phyloP scores from a whole-genome alignment of 2,329 filamentous ascomycete species.

The Incumbomyces lentus region DNA sequence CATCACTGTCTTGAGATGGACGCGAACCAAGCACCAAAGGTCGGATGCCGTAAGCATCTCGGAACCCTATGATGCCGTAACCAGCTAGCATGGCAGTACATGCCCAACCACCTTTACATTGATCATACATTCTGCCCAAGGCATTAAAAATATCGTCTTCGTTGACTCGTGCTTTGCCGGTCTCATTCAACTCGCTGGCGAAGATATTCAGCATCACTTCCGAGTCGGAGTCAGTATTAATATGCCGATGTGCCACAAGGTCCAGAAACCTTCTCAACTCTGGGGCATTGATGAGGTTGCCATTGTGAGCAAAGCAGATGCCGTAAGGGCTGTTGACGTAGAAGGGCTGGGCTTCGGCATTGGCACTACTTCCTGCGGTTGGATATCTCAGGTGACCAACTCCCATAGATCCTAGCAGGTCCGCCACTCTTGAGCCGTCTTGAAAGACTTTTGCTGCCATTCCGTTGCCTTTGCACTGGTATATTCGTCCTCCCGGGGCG shows the following conservation, averaged over 20 bases:
- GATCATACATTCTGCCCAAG: constrained; percentile 60
- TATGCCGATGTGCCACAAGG: constrained; percentile 67
- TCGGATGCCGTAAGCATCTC: constrained; percentile 71
- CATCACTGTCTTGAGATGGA: constrained; percentile 53
- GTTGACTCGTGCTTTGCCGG: constrained; percentile 71
- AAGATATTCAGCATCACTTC: constrained; percentile 85
- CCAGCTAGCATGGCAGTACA: constrained; percentile 72
- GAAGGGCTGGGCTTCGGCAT: constrained; percentile 83
- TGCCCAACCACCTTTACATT: constrained; percentile 65
- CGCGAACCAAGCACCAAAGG: constrained; percentile 71
- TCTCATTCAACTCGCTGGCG: constrained; percentile 69
- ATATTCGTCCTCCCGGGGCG: constrained; percentile 66
- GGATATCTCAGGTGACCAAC: constrained; percentile 81
- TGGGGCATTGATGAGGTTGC: constrained; percentile 73
- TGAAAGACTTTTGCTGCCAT: constrained; percentile 78
- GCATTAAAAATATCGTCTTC: constrained; percentile 65
- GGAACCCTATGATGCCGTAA: constrained; percentile 72
- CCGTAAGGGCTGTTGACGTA: constrained; percentile 84
- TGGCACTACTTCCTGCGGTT: constrained; percentile 72
- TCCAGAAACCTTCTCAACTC: constrained; percentile 64
- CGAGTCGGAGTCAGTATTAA: constrained; percentile 83
- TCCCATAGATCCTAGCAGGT: constrained; percentile 77
- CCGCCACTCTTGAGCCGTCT: constrained; percentile 61
- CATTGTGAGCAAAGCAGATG: constrained; percentile 73
- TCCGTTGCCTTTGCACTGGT: constrained; percentile 82